Percentiles rank a stretch among this genome's conserved stretches.
Conservation (phyloP, 345 rosid species). For the Moricandia moricandioides region DNA sequence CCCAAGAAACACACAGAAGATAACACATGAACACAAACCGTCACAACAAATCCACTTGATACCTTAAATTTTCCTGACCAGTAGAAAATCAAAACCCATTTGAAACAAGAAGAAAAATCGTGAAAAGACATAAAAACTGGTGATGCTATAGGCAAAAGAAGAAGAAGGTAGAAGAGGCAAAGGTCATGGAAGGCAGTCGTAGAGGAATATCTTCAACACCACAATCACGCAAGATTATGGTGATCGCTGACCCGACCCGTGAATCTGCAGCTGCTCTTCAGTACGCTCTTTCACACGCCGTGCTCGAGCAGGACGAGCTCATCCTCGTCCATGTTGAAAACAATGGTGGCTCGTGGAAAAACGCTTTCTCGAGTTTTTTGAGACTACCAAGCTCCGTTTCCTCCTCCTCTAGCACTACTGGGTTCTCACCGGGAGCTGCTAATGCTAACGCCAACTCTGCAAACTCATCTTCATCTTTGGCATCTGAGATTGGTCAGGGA, state of each 20-base stretch:
- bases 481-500: slow-evolving; percentile 37
- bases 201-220: slow-evolving; percentile 30
- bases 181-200: slow-evolving; percentile 38
- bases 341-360: slow-evolving; percentile 46
- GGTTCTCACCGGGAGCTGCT: background rate
- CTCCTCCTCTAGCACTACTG: slow-evolving; percentile 8
- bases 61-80: slow-evolving; percentile 12
- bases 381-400: slow-evolving; percentile 35
- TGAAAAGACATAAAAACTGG: background rate
- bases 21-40: slow-evolving; percentile 31
- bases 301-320: slow-evolving; percentile 62
- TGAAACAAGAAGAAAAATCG: background rate
- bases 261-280: slow-evolving; percentile 74
- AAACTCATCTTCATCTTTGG: background rate
- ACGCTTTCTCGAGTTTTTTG: slow-evolving; percentile 51
- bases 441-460: background rate
- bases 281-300: slow-evolving; percentile 63
- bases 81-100: background rate
- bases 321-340: slow-evolving; percentile 58
- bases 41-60: slow-evolving; percentile 21
- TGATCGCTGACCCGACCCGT: slow-evolving; percentile 63
- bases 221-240: slow-evolving; percentile 59
- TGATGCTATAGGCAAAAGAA: slow-evolving; percentile 18
- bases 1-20: background rate
- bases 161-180: background rate